These are phyloP conservation scores for Coelastrella sp. DNA, from an alignment of 139 green algal genomes.

Conservation along the genomic window DNA sequence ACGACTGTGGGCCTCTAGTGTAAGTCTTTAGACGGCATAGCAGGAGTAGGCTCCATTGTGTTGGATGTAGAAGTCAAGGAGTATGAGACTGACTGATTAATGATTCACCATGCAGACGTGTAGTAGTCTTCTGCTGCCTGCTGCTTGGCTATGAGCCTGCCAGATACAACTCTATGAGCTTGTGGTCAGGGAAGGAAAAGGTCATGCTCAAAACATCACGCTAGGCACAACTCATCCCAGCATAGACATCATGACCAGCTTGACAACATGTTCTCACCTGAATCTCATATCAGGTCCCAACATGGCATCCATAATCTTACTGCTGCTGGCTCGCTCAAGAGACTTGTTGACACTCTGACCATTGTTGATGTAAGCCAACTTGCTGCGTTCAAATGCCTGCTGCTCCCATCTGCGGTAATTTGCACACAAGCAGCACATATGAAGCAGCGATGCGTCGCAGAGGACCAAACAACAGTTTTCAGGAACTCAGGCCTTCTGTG, in stretches of 20 bases:
- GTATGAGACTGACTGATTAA: too few relatives aligned
- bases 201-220: neutral
- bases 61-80: too few relatives aligned
- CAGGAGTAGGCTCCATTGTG: too few relatives aligned
- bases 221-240: neutral
- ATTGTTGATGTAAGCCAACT: conserved; percentile 70
- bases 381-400: conserved; percentile 75
- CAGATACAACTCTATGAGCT: too few relatives aligned
- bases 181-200: too few relatives aligned
- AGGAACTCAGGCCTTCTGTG: too few relatives aligned
- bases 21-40: neutral
- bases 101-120: too few relatives aligned
- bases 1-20: neutral
- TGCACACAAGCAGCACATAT: conserved; percentile 5
- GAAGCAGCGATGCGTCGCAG: too few relatives aligned
- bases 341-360: conserved; percentile 77
- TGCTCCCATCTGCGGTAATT: conserved; percentile 70
- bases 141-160: too few relatives aligned
- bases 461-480: conserved; percentile 20
- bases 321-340: conserved; percentile 88
- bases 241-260: neutral
- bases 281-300: conserved; percentile 85
- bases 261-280: conserved; percentile 33
- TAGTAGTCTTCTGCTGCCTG: too few relatives aligned
- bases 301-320: conserved; percentile 89